phyloP scores from a whole-genome alignment of 352 stramenopile genomes.

The Pythium biforme region DNA sequence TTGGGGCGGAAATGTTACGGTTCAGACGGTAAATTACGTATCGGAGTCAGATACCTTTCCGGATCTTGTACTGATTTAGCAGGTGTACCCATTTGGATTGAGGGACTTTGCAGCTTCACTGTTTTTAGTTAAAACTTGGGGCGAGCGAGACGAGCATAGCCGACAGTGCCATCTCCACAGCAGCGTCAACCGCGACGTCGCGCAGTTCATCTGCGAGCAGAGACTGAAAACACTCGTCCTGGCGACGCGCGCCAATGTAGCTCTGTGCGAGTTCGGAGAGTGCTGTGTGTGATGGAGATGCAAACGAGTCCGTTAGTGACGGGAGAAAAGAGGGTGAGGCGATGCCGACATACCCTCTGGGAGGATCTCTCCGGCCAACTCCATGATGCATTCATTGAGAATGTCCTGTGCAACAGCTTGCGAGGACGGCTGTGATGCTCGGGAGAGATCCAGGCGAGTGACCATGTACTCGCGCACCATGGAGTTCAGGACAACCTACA shows the following conservation, averaged over 20 bases:
- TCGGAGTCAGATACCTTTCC: too few species aligned
- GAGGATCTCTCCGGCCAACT: slow-evolving; percentile 35
- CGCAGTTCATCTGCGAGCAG: slow-evolving; percentile 11
- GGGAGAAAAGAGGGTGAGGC: too few species aligned
- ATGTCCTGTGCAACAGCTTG: slow-evolving; percentile 35
- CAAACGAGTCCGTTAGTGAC: too few species aligned
- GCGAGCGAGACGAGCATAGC: neutral
- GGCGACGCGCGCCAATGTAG: slow-evolving; percentile 4
- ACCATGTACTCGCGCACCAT: slow-evolving; percentile 43
- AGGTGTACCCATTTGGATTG: neutral
- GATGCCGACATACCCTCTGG: slow-evolving; percentile 36
- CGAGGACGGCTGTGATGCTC: slow-evolving; percentile 21
- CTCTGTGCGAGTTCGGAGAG: slow-evolving; percentile 30
- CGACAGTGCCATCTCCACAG: slow-evolving; percentile 5
- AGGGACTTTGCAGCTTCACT: too few species aligned
- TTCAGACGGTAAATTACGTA: neutral
- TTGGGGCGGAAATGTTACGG: neutral
- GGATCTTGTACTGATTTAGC: slow-evolving; percentile 2
- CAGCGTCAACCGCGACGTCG: slow-evolving; percentile 7
- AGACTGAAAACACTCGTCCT: neutral
- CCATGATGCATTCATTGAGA: slow-evolving; percentile 33
- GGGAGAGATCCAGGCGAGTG: slow-evolving; percentile 31
- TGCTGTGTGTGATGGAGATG: slow-evolving; percentile 14
- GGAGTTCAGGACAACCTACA: slow-evolving; percentile 27
- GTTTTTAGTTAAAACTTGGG: too few species aligned